Percentiles rank a stretch among this genome's conserved stretches.
These are phyloP conservation scores for Penicillium egyptiacum DNA, from an alignment of 495 filamentous ascomycete genomes.

Conservation along the genomic window DNA sequence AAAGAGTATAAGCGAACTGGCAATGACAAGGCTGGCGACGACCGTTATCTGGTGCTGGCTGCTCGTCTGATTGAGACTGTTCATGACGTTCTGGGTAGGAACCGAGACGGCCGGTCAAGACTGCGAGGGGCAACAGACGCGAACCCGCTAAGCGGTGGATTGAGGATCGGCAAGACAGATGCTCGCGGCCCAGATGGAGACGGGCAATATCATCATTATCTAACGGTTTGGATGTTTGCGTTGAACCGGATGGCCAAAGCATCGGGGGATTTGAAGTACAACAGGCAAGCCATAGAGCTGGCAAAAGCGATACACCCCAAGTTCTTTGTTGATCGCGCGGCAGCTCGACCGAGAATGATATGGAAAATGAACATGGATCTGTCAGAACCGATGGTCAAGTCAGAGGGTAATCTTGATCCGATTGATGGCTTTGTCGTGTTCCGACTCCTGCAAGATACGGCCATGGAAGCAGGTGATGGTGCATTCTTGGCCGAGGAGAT, in stretches of 20 bases:
- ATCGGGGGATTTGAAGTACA: conserved; percentile 50
- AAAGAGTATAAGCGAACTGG: conserved; percentile 31
- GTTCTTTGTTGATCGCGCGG: conserved; percentile 49
- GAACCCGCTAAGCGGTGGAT: conserved; percentile 58
- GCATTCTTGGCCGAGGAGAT: conserved; percentile 52
- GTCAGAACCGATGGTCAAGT: conserved; percentile 47
- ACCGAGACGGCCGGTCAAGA: conserved; percentile 48
- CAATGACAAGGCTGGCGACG: conserved; percentile 3
- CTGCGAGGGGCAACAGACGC: conserved; percentile 55
- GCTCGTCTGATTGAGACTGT: conserved; percentile 52
- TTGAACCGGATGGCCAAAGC: conserved; percentile 59
- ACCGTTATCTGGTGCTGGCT: conserved; percentile 55
- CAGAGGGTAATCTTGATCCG: conserved; percentile 62
- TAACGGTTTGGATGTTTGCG: conserved; percentile 72
- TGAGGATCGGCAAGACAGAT: conserved; percentile 62
- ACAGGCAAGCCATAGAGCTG: conserved; percentile 55
- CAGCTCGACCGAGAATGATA: conserved; percentile 48
- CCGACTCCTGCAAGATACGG: conserved; percentile 51
- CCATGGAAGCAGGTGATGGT: conserved; percentile 27
- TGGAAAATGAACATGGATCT: conserved; percentile 65
- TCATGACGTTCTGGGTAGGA: conserved; percentile 57
- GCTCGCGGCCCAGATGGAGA: conserved; percentile 56
- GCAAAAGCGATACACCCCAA: conserved; percentile 58
- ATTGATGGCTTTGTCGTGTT: conserved; percentile 61
- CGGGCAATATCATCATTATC: conserved; percentile 68